Evolutionary conservation across 345 rosid species (phyloP), one percentile per base, ranked within the genome.

Genomic region (Psidium friedrichsthalianum): DNA sequence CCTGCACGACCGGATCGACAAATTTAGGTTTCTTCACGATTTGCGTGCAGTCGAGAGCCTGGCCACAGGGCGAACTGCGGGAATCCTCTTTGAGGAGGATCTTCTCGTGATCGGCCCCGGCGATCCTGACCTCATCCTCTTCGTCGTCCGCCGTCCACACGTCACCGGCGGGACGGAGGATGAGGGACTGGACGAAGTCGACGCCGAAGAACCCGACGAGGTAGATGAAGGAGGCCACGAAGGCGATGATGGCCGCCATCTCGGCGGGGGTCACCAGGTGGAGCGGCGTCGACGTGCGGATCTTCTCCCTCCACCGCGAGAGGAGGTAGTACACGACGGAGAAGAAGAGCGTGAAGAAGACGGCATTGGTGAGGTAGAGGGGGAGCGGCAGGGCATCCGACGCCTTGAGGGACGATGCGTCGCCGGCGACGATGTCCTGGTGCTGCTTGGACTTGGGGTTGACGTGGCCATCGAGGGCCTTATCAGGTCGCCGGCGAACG

Each of bases 241-340:
- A 87, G 40, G 93, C 92, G 47, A 93, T 51, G 74, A 94, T 83
- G 74, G 97, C 94, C 13, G 84, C 86, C 80, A 93, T 93, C 87
- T 94, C 97, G 47, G 96, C 85, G 44, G 92, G 85, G 8, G 90
- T 87, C 27, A 94, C 88, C 81, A 89, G 86, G 51, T 93, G 95
- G 82, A 94, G 94, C 24, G 97, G 97, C 4, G 94, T 91, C 14
- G 92, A 90, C 49, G 86, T 90, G 24, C 97, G 92, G 88, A 94
- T 93, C 97, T 94, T 94, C 84, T 94, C 95, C 13, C 97, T 89
- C 95, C 97, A 94, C 27, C 95, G 94, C 47, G 91, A 87, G 76
- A 94, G 94, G 32, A 94, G 92, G 83, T 87, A 94, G 84, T 94
- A 94, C 8, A 93, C 94, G 51, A 90, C 94, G 9, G 94, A 89